Percentiles rank a stretch among this genome's conserved stretches.
Evolutionary conservation across 345 rosid species (phyloP).

Genomic region (Pistacia atlantica): DNA sequence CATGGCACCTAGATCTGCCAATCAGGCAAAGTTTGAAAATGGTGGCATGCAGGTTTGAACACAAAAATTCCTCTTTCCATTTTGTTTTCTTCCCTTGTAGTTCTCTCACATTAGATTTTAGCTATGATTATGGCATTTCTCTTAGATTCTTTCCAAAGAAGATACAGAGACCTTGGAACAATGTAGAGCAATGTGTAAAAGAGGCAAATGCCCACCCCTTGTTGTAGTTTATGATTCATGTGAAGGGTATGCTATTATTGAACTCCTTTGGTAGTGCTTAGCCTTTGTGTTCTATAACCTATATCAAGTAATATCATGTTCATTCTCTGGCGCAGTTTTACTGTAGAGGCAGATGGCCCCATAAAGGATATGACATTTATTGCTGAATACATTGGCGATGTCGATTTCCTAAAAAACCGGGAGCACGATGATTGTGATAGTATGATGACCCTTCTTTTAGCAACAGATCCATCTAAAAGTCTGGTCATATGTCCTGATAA

Average conservation of each 20-base stretch:
- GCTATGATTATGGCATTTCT: neutral
- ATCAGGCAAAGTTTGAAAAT: conserved; percentile 68
- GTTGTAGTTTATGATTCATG: conserved; percentile 76
- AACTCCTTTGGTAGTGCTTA: conserved; percentile 9
- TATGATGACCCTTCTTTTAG: conserved; percentile 86
- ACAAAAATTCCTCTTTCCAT: neutral
- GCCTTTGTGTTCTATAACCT: conserved; percentile 14
- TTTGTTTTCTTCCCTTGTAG: neutral
- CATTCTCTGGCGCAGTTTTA: conserved; percentile 56
- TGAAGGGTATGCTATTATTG: conserved; percentile 68
- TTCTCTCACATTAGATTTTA: neutral
- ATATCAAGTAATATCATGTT: conserved; percentile 14
- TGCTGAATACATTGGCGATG: conserved; percentile 89
- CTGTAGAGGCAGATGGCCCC: conserved; percentile 81
- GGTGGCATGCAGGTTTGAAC: conserved; percentile 88
- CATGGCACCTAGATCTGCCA: conserved; percentile 79
- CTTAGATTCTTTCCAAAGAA: conserved; percentile 74
- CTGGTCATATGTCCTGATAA: conserved; percentile 90
- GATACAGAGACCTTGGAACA: conserved; percentile 70
- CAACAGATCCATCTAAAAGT: conserved; percentile 60
- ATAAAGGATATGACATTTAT: conserved; percentile 87
- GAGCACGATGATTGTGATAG: conserved; percentile 89
- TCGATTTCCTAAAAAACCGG: conserved; percentile 75
- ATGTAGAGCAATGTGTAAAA: conserved; percentile 70
- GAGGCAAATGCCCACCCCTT: conserved; percentile 89